A percentile compares a stretch with the other conserved stretches of the same genome.
These are phyloP conservation scores for Trichoderma reesei DNA, from an alignment of 495 filamentous ascomycete genomes.

Conservation along the genomic window DNA sequence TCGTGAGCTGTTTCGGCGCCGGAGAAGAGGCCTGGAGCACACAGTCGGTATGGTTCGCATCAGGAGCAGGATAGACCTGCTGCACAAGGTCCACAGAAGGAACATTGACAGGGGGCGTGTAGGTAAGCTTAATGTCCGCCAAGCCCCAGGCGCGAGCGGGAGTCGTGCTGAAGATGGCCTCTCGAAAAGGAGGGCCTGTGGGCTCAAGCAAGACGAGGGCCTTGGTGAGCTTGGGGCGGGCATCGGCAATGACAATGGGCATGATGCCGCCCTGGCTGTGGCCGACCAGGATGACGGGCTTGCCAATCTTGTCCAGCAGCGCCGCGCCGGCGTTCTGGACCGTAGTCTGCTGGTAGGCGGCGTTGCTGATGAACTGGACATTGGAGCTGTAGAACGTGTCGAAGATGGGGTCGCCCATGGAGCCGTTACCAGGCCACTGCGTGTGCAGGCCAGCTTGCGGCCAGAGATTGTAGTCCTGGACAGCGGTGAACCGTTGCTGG, in stretches of 20 bases:
- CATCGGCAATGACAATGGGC: constrained; percentile 40
- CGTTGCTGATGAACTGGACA: constrained; percentile 31
- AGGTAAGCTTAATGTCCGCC: constrained; percentile 38
- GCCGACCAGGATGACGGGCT: constrained; percentile 34
- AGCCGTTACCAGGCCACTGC: constrained; percentile 41
- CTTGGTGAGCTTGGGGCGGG: constrained; percentile 35
- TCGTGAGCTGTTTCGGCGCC: constrained; percentile 37
- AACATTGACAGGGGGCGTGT: constrained; percentile 29
- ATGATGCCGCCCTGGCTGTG: constrained; percentile 44
- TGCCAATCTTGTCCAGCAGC: constrained; percentile 40
- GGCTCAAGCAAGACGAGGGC: constrained; percentile 45
- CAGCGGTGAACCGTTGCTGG: constrained; percentile 31
- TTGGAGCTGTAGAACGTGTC: constrained; percentile 40
- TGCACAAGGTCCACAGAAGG: constrained; percentile 21
- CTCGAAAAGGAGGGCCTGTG: constrained; percentile 40
- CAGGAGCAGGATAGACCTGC: constrained; percentile 17
- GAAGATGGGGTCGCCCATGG: constrained; percentile 38
- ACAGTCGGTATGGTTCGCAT: constrained; percentile 26
- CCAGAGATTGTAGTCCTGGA: constrained; percentile 21
- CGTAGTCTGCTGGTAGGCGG: constrained; percentile 29
- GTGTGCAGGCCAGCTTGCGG: constrained; percentile 37
- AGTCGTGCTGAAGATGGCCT: constrained; percentile 19
- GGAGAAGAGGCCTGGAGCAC: constrained; percentile 33
- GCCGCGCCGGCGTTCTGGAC: constrained; percentile 35
- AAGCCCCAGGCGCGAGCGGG: constrained; percentile 32